Evolutionary conservation across 2,329 filamentous ascomycete species (phyloP).

Genomic region (Aureobasidium sp.): DNA sequence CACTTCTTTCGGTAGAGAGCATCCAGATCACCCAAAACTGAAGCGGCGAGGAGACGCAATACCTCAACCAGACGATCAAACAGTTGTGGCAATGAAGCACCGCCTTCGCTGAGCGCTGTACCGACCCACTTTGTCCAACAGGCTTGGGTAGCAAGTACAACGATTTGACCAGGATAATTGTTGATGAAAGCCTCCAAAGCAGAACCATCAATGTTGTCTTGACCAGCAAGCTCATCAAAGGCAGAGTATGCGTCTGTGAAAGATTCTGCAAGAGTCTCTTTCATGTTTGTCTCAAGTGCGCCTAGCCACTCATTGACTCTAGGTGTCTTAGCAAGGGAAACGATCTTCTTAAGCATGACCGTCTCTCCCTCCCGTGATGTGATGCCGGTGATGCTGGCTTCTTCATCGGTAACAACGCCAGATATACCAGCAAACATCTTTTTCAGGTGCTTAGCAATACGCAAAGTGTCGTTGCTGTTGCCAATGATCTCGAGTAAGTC

Average conservation of each 20-base stretch:
- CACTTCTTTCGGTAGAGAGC: slow-evolving; percentile 89
- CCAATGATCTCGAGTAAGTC: slow-evolving; percentile 98
- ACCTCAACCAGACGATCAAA: slow-evolving; percentile 79
- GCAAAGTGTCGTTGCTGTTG: slow-evolving; percentile 94
- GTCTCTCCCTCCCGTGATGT: slow-evolving; percentile 92
- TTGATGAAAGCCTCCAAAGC: slow-evolving; percentile 74
- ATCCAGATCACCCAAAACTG: slow-evolving; percentile 82
- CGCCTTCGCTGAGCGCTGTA: slow-evolving; percentile 62
- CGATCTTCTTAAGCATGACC: slow-evolving; percentile 79
- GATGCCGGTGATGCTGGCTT: slow-evolving; percentile 81
- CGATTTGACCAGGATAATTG: slow-evolving; percentile 84
- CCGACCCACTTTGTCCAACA: slow-evolving; percentile 90
- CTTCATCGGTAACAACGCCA: slow-evolving; percentile 83
- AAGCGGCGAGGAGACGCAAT: slow-evolving; percentile 75
- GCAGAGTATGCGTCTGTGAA: slow-evolving; percentile 77
- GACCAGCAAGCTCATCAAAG: slow-evolving; percentile 70
- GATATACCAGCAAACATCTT: slow-evolving; percentile 99
- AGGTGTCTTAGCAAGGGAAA: slow-evolving; percentile 86
- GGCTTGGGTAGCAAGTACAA: slow-evolving; percentile 86
- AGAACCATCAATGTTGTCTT: slow-evolving; percentile 58
- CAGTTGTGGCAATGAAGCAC: slow-evolving; percentile 58
- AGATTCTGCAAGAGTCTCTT: slow-evolving; percentile 82
- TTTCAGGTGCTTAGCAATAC: slow-evolving; percentile 97
- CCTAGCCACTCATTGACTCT: slow-evolving; percentile 99
- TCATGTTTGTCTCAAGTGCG: slow-evolving; percentile 87